Percentiles rank a stretch among this genome's conserved stretches.
phyloP scores from a whole-genome alignment of 106 monocot genomes.

The Xerophyta viscosa region DNA sequence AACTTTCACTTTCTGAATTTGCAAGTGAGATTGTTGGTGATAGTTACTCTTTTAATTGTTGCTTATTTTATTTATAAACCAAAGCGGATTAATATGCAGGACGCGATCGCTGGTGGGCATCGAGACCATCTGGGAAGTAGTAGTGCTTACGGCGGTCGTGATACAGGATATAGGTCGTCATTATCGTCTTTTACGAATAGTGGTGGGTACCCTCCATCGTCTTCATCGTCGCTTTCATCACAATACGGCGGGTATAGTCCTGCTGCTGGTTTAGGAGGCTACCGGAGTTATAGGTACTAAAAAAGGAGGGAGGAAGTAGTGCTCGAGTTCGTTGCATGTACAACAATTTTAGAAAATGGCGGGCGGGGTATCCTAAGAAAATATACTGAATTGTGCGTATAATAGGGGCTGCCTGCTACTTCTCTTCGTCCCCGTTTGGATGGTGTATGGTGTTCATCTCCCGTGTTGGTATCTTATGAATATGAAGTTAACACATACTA shows the following conservation, averaged over 20 bases:
- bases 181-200: background rate
- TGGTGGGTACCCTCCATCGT: slow-evolving; percentile 1
- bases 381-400: no score
- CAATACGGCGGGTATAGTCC: background rate
- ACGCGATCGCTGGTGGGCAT: background rate
- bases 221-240: background rate
- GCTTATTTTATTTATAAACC: background rate
- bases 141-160: slow-evolving; percentile 1
- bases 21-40: background rate
- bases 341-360: no score
- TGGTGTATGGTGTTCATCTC: no score
- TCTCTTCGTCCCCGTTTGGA: no score
- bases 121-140: background rate
- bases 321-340: no score
- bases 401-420: no score
- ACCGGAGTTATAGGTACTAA: slow-evolving; percentile 3
- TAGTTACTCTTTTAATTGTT: background rate
- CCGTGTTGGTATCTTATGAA: no score
- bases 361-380: no score
- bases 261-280: background rate
- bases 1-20: background rate
- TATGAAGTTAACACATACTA: no score
- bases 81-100: background rate
- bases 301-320: background rate
- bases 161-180: background rate